phyloP scores from a whole-genome alignment of 306 rosid species.

The Benincasa hispida region DNA sequence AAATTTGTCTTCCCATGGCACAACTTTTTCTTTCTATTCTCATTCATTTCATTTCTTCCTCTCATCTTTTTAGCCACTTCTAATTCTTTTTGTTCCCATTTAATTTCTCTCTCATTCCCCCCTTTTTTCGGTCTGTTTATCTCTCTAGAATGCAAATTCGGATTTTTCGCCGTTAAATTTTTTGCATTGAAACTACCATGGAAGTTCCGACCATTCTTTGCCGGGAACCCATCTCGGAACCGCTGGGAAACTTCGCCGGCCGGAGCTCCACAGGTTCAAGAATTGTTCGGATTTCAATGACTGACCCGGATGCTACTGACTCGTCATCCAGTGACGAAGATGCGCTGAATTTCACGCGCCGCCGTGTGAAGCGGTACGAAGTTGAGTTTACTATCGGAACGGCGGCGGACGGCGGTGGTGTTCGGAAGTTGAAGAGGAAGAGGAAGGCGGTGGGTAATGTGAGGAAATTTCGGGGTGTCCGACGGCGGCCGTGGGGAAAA shows the following conservation, averaged over 20 bases:
- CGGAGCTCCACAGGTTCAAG: conserved; percentile 5
- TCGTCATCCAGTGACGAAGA: conserved; percentile 47
- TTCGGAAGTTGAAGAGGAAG: conserved; percentile 6
- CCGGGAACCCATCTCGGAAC: conserved; percentile 16
- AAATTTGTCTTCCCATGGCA: neutral
- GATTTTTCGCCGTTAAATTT: neutral
- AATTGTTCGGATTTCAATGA: conserved; percentile 32
- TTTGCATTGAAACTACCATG: neutral
- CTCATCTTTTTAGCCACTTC: neutral
- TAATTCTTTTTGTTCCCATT: neutral
- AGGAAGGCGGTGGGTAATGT: conserved; percentile 7
- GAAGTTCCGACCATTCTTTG: neutral
- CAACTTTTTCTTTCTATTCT: neutral
- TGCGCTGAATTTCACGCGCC: conserved; percentile 10
- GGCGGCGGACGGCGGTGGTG: neutral
- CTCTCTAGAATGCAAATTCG: neutral
- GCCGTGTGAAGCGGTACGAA: conserved; percentile 52
- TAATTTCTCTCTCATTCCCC: too few relatives aligned
- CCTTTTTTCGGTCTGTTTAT: neutral
- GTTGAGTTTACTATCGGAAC: conserved; percentile 38
- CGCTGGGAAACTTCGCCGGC: neutral
- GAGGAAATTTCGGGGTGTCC: conserved; percentile 46
- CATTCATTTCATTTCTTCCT: neutral
- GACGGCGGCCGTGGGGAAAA: conserved; percentile 64
- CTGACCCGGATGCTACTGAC: conserved; percentile 65